A percentile compares a stretch with the other conserved stretches of the same genome.
phyloP scores from a whole-genome alignment of 2,329 filamentous ascomycete species.

The Zymoseptoria pseudotritici region DNA sequence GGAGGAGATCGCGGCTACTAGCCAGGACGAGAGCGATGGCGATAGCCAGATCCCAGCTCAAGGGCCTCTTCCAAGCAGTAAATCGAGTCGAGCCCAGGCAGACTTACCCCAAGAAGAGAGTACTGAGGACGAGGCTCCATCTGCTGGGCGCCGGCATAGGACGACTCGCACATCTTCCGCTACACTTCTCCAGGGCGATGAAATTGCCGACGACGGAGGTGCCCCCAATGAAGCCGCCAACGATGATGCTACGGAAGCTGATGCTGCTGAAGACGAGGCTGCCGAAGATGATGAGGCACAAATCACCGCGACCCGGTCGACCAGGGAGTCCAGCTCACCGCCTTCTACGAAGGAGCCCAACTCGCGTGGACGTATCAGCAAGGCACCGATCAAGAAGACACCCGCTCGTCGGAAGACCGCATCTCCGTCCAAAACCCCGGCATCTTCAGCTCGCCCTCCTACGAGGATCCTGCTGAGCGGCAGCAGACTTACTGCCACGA shows the following conservation, averaged over 20 bases:
- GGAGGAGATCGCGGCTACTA: not conserved
- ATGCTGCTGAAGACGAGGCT: not conserved
- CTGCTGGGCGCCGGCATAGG: not conserved
- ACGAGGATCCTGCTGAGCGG: conserved; percentile 20
- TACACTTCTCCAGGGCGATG: too few relatives aligned
- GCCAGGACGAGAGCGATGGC: not conserved
- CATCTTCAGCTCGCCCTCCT: conserved; percentile 3
- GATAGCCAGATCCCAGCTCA: not conserved
- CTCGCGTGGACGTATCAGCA: not conserved
- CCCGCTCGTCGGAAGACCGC: not conserved
- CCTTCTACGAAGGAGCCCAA: not conserved
- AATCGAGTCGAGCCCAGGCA: not conserved
- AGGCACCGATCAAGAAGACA: not conserved
- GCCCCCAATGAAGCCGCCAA: not conserved
- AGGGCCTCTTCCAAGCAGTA: not conserved
- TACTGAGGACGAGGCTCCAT: not conserved
- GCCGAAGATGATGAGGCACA: not conserved
- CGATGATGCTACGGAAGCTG: not conserved
- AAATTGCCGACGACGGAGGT: not conserved
- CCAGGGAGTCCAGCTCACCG: not conserved
- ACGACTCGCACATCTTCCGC: not conserved
- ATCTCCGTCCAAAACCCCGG: not conserved
- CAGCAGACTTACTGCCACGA: conserved; percentile 7
- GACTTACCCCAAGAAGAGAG: not conserved
- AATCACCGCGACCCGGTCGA: not conserved